phyloP scores from a whole-genome alignment of 2,329 filamentous ascomycete species.

The Kalaharituber pfeilii region DNA sequence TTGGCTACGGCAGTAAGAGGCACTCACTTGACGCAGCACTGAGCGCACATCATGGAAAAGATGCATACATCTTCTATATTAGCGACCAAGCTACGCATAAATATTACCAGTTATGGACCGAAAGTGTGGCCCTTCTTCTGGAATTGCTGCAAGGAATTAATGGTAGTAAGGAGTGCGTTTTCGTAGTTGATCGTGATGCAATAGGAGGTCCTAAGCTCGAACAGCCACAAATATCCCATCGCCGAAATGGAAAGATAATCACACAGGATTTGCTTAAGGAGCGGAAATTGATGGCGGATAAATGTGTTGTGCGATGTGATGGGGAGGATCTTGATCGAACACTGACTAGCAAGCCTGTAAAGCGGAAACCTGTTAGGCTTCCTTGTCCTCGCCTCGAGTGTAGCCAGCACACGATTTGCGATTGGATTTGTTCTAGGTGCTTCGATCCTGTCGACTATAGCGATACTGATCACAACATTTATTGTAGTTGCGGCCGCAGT shows the following conservation, averaged over 20 bases:
- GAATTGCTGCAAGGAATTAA: conserved; percentile 16
- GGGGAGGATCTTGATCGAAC: conserved; percentile 11
- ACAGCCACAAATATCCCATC: conserved; percentile 16
- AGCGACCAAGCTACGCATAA: conserved; percentile 11
- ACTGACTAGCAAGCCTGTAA: conserved; percentile 20
- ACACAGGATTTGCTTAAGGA: conserved; percentile 17
- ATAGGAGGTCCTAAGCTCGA: conserved; percentile 8
- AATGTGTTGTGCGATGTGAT: conserved; percentile 18
- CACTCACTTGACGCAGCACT: neutral
- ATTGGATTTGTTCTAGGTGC: conserved; percentile 24
- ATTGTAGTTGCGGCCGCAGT: conserved; percentile 28
- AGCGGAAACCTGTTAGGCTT: conserved; percentile 24
- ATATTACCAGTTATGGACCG: conserved; percentile 13
- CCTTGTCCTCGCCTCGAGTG: conserved; percentile 25
- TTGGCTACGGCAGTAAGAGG: too few species aligned
- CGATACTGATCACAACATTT: conserved; percentile 23
- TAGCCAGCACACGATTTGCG: conserved; percentile 3
- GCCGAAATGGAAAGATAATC: conserved; percentile 11
- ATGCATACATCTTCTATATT: conserved; percentile 22
- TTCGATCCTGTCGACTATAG: conserved; percentile 23
- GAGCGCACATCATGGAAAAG: conserved; percentile 1
- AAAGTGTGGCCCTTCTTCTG: conserved; percentile 16
- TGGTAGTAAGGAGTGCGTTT: conserved; percentile 8
- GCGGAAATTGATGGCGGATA: conserved; percentile 16
- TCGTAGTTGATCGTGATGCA: conserved; percentile 21